Conservation (phyloP, 768 basidiomycete species). For the Pisolithus orientalis region DNA sequence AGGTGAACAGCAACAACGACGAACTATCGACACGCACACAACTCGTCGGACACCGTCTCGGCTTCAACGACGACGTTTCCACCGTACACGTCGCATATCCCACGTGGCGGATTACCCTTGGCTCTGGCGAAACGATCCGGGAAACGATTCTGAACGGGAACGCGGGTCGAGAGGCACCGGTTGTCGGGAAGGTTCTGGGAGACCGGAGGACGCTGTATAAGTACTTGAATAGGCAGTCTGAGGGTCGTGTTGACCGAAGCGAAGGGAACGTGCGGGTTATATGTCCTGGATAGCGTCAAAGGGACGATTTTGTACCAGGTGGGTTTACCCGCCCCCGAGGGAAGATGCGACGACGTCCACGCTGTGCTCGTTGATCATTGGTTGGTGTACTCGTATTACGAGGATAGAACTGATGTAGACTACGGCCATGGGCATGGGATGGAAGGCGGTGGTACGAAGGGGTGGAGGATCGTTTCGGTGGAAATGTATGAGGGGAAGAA, state of each 20-base stretch:
- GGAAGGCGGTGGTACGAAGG: conserved; percentile 43
- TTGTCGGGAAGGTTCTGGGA: conserved; percentile 77
- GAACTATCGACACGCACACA: conserved; percentile 24
- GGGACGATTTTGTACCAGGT: conserved; percentile 71
- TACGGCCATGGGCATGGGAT: conserved; percentile 14
- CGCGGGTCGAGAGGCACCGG: conserved; percentile 47
- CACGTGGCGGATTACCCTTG: conserved; percentile 61
- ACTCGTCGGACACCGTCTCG: conserved; percentile 54
- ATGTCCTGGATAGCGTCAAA: conserved; percentile 74
- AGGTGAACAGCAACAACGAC: conserved; percentile 15
- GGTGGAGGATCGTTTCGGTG: conserved; percentile 70
- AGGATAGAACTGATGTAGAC: conserved; percentile 35
- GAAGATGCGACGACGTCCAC: conserved; percentile 54
- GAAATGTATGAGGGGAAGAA: conserved; percentile 82
- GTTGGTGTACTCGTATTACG: conserved; percentile 86
- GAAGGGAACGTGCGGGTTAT: conserved; percentile 48
- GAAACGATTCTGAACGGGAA: conserved; percentile 41
- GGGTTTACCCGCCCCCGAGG: conserved; percentile 39
- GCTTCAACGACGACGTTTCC: conserved; percentile 35
- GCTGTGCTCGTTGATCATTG: conserved; percentile 81
- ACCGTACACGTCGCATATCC: conserved; percentile 47
- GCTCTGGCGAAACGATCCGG: conserved; percentile 51
- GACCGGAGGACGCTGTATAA: conserved; percentile 90
- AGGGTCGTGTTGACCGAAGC: conserved; percentile 57
- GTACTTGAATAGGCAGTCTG: conserved; percentile 82